A percentile compares a stretch with the other conserved stretches of the same genome.
Conservation (phyloP, 495 filamentous ascomycete genomes). For the Daldinia bambusicola region DNA sequence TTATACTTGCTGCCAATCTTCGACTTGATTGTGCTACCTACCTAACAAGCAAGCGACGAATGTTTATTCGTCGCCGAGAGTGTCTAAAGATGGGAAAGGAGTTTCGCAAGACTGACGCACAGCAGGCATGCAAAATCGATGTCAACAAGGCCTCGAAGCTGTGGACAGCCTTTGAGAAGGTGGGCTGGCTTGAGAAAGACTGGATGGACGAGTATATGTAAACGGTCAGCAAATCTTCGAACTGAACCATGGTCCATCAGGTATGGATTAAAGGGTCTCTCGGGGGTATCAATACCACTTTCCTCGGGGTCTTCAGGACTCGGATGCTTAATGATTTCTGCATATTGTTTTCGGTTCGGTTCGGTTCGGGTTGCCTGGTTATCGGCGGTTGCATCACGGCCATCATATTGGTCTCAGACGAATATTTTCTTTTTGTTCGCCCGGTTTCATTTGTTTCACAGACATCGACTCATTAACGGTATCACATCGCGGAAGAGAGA, state of each 20-base stretch:
- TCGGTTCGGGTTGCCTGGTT: slow-evolving; percentile 16
- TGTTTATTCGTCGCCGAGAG: slow-evolving; percentile 81
- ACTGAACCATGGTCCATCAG: slow-evolving; percentile 13
- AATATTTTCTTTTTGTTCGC: slow-evolving; percentile 26
- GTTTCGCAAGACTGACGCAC: slow-evolving; percentile 97
- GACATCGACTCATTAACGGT: slow-evolving; percentile 21
- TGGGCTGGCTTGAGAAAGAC: slow-evolving; percentile 82
- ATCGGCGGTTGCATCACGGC: slow-evolving; percentile 21
- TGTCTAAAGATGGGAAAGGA: slow-evolving; percentile 78
- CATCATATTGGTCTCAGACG: slow-evolving; percentile 29
- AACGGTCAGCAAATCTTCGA: background rate
- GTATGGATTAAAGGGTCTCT: slow-evolving; percentile 20
- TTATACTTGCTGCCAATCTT: slow-evolving; percentile 80
- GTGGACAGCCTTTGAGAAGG: slow-evolving; percentile 89
- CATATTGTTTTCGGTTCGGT: slow-evolving; percentile 21
- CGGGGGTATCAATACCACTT: background rate
- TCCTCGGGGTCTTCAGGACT: slow-evolving; percentile 8
- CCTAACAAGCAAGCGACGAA: slow-evolving; percentile 92
- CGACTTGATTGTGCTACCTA: slow-evolving; percentile 91
- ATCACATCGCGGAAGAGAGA: slow-evolving; percentile 32
- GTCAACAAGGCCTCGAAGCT: slow-evolving; percentile 98
- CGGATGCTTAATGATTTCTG: slow-evolving; percentile 8
- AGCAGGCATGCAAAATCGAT: slow-evolving; percentile 97
- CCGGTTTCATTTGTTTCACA: slow-evolving; percentile 25
- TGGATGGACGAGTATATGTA: slow-evolving; percentile 66